Percentiles rank a stretch among this genome's conserved stretches.
Conservation (phyloP, 2,329 filamentous ascomycete genomes). For the Taxawa tesnikishii region DNA sequence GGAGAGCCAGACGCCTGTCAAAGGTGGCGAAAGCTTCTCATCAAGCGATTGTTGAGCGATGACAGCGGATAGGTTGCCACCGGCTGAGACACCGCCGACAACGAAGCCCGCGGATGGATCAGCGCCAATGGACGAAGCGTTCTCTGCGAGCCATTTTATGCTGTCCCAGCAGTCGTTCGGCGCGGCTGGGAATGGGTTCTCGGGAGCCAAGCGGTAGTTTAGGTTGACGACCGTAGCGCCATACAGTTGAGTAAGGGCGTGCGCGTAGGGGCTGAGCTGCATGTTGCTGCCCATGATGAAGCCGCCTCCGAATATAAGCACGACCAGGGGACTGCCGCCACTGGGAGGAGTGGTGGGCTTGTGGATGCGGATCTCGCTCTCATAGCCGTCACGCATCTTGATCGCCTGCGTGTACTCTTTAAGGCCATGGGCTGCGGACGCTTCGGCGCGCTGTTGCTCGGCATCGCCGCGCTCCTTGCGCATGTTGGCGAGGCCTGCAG, state of each 20-base stretch:
- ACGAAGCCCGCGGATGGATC: conserved; percentile 34
- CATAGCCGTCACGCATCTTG: conserved; percentile 19
- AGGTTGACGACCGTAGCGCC: conserved; percentile 31
- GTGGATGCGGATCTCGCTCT: conserved; percentile 21
- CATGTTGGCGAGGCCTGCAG: conserved; percentile 2
- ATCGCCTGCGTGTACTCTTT: conserved; percentile 14
- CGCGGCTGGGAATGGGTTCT: conserved; percentile 32
- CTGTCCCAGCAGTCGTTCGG: conserved; percentile 34
- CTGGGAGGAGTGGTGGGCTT: conserved; percentile 10
- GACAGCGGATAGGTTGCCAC: conserved; percentile 27
- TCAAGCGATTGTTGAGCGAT: conserved; percentile 28
- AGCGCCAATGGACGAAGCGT: conserved; percentile 26
- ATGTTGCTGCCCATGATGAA: conserved; percentile 15
- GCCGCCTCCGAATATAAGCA: conserved; percentile 16
- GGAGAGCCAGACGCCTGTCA: conserved; percentile 36
- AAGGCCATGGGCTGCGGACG: conserved; percentile 5
- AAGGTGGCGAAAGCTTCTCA: conserved; percentile 26
- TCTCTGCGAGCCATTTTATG: conserved; percentile 30
- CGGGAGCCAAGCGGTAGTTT: conserved; percentile 33
- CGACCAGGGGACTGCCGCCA: conserved; percentile 13
- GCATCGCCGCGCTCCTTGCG: conserved; percentile 4
- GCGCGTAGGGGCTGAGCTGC: conserved; percentile 13
- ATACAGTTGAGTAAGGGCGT: conserved; percentile 14
- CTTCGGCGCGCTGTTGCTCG: conserved; percentile 4
- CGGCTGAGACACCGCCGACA: conserved; percentile 37